Evolutionary conservation across 208 protist species (phyloP), one percentile per base, ranked within the genome.

Genomic region (Acanthamoeba royreba): DNA sequence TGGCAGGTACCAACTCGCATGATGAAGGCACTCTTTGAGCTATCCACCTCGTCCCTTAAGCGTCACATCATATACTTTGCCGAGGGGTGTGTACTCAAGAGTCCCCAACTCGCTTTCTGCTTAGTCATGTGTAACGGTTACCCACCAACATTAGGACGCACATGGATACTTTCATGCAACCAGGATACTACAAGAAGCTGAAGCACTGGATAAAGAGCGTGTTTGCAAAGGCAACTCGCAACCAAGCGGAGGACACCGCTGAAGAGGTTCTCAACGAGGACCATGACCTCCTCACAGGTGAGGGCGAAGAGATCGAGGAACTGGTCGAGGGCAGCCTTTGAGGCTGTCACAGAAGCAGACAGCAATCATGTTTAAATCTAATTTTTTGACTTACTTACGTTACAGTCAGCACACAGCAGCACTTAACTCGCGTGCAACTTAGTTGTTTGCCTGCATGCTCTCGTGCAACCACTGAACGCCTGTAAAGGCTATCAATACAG

Each of bases 381-480:
- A n/a, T n/a, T n/a, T n/a, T n/a, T n/a, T n/a, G n/a, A n/a, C n/a
- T n/a, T n/a, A n/a, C n/a, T n/a, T n/a, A n/a, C n/a, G n/a, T n/a
- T n/a, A n/a, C n/a, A n/a, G n/a, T n/a, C n/a, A n/a, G n/a, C n/a
- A n/a, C n/a, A n/a, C n/a, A n/a, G n/a, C n/a, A n/a, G n/a, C n/a
- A n/a, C n/a, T n/a, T n/a, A n/a, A n/a, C n/a, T n/a, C n/a, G n/a
- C n/a, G n/a, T n/a, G n/a, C 49, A 58, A 13, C 15, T 58, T 22
- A 83, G 43, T 83, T 83, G 72, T 83, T 83, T 38, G 43, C 28
- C 22, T 69, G 83, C 83, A 90, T 90, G 83, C 55, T 90, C 8
- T 90, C 83, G 31, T 90, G 83, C 83, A 90, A 35, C 83, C 83
- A 90, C 19, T 66, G 52, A 7, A 90, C 47, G 55, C 83, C 77